phyloP scores from a whole-genome alignment of 768 basidiomycete genomes.

The Pholiota molesta region DNA sequence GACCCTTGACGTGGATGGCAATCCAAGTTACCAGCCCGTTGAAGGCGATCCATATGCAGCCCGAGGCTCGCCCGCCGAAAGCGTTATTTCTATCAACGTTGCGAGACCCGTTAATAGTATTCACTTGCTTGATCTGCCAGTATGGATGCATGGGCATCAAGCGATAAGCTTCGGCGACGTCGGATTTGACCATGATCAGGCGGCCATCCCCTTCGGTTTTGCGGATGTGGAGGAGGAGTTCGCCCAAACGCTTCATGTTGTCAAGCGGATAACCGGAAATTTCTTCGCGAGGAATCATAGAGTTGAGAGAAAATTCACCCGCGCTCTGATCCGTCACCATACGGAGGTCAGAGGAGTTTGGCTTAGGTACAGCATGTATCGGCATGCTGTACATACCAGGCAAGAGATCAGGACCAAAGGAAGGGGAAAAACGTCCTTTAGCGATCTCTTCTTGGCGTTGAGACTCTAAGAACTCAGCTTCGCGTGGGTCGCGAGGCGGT shows the following conservation, averaged over 20 bases:
- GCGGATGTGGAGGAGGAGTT: slow-evolving; percentile 10
- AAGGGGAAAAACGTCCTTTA: slow-evolving; percentile 5
- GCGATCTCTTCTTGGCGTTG: slow-evolving; percentile 2
- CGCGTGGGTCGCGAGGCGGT: no score
- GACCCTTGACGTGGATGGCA: slow-evolving; percentile 20
- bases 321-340: slow-evolving; percentile 35
- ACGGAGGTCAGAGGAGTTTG: slow-evolving; percentile 25
- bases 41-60: slow-evolving; percentile 30
- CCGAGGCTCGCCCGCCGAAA: slow-evolving; percentile 27
- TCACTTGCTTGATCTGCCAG: slow-evolving; percentile 46
- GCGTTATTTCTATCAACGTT: slow-evolving; percentile 28
- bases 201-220: not conserved
- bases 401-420: slow-evolving; percentile 3
- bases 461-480: not conserved
- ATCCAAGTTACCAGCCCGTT: slow-evolving; percentile 40
- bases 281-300: slow-evolving; percentile 16
- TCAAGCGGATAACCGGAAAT: slow-evolving; percentile 26
- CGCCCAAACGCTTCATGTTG: slow-evolving; percentile 23
- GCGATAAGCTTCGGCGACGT: slow-evolving; percentile 39
- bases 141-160: slow-evolving; percentile 37
- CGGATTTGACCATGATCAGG: slow-evolving; percentile 30
- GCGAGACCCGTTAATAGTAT: slow-evolving; percentile 19
- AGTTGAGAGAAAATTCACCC: slow-evolving; percentile 29
- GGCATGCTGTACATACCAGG: slow-evolving; percentile 19
- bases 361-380: slow-evolving; percentile 27